Evolutionary conservation across 805 yeast species (phyloP).

Genomic region (Hemisphaericaspora nanyangensis): DNA sequence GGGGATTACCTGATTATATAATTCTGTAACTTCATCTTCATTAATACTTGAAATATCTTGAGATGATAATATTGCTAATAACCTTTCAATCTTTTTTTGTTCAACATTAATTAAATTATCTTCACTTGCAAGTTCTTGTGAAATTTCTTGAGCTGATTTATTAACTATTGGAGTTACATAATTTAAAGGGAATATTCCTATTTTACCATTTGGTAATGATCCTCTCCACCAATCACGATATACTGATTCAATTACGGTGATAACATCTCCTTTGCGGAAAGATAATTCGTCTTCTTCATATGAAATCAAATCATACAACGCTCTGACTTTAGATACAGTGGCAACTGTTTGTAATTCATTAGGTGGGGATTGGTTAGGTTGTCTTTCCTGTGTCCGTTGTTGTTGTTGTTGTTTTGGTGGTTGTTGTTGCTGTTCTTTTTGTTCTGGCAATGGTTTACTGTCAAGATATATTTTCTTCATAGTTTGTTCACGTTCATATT

Average conservation of each 20-base stretch:
- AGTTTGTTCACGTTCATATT: constrained; percentile 43
- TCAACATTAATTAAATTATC: constrained; percentile 47
- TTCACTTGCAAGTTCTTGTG: constrained; percentile 49
- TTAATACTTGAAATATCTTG: constrained; percentile 36
- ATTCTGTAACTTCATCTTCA: constrained; percentile 64
- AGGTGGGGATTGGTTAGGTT: constrained; percentile 7
- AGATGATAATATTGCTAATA: constrained; percentile 47
- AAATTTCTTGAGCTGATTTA: constrained; percentile 58
- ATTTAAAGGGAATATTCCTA: constrained; percentile 89
- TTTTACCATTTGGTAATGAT: constrained; percentile 62
- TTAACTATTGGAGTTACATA: constrained; percentile 79
- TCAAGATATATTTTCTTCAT: constrained; percentile 21
- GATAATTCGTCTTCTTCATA: constrained; percentile 84
- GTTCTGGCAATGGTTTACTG: constrained; percentile 37
- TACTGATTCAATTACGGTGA: constrained; percentile 80
- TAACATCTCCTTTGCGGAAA: constrained; percentile 82
- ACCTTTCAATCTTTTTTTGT: constrained; percentile 59
- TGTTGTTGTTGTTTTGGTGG: constrained; percentile 6
- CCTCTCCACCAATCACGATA: constrained; percentile 98
- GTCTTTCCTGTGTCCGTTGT: constrained; percentile 3
- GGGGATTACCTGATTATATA: constrained; percentile 70
- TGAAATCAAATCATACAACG: constrained; percentile 76
- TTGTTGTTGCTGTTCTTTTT: constrained; percentile 10
- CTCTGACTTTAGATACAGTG: constrained; percentile 65
- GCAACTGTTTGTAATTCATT: constrained; percentile 34